phyloP scores from a whole-genome alignment of 2,329 filamentous ascomycete genomes.

The Exophiala alcalophila region DNA sequence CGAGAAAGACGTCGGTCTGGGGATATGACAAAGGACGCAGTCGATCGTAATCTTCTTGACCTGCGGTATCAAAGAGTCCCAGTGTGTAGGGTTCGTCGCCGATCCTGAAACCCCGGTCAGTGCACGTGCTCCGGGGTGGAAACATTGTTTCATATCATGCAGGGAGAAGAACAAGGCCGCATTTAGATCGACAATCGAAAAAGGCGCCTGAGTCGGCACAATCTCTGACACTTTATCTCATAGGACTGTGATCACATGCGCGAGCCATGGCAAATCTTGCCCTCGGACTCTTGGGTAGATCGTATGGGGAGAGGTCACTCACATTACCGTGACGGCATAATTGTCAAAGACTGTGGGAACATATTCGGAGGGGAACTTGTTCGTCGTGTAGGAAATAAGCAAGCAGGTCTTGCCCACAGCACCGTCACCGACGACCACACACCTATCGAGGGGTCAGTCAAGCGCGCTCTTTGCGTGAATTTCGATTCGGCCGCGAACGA shows the following conservation, averaged over 20 bases:
- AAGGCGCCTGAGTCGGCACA: not conserved
- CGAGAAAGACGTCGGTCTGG: slow-evolving; percentile 97
- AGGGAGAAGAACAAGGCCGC: no score
- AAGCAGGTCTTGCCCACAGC: slow-evolving; percentile 99
- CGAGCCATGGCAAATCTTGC: no score
- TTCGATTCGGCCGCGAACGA: slow-evolving; percentile 13
- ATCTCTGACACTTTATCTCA: not conserved
- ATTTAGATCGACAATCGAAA: no score
- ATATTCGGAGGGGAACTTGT: slow-evolving; percentile 99
- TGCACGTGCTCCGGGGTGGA: slow-evolving; percentile 7
- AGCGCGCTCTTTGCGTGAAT: no score
- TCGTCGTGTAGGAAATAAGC: slow-evolving; percentile 98
- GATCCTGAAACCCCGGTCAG: slow-evolving; percentile 64
- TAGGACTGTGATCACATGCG: slow-evolving; percentile 1
- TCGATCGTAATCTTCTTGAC: slow-evolving; percentile 99
- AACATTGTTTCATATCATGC: no score
- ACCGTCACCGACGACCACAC: slow-evolving; percentile 98
- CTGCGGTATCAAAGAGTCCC: slow-evolving; percentile 95
- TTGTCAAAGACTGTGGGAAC: slow-evolving; percentile 99
- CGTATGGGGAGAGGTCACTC: no score
- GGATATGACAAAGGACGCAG: slow-evolving; percentile 95
- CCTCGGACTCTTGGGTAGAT: no score
- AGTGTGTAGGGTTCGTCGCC: slow-evolving; percentile 98
- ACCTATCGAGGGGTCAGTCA: slow-evolving; percentile 56
- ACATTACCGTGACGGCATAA: slow-evolving; percentile 99